These are phyloP conservation scores for Candida boleticola DNA, from an alignment of 805 yeast genomes.

Conservation along the genomic window DNA sequence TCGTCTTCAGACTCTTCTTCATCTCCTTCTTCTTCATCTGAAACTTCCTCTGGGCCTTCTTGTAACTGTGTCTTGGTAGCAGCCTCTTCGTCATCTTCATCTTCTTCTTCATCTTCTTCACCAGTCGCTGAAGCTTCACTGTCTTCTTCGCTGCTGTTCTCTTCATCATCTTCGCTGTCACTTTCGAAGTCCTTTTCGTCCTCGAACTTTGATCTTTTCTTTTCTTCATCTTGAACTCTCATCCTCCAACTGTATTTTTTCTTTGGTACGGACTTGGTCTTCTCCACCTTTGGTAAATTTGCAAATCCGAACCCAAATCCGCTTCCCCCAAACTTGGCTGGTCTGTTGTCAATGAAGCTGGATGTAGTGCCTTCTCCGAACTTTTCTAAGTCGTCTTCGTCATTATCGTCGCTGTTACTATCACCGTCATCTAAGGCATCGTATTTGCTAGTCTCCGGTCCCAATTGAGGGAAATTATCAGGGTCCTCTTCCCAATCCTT, in stretches of 20 bases:
- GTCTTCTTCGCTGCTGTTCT: slow-evolving; percentile 22
- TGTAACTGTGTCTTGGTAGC: no score
- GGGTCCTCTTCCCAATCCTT: slow-evolving; percentile 51
- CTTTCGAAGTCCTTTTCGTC: slow-evolving; percentile 61
- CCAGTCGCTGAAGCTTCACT: slow-evolving; percentile 17
- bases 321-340: slow-evolving; percentile 54
- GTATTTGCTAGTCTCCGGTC: slow-evolving; percentile 25
- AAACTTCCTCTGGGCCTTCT: slow-evolving; percentile 14
- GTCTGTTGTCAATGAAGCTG: slow-evolving; percentile 69
- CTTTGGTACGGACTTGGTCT: slow-evolving; percentile 24
- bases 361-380: slow-evolving; percentile 19
- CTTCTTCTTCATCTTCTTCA: slow-evolving; percentile 13
- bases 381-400: slow-evolving; percentile 14
- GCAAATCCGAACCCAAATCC: slow-evolving; percentile 73
- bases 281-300: slow-evolving; percentile 48
- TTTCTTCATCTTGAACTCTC: slow-evolving; percentile 36
- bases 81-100: slow-evolving; percentile 13
- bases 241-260: slow-evolving; percentile 72
- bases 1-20: slow-evolving; percentile 12
- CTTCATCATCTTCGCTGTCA: slow-evolving; percentile 27
- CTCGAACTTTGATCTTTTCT: slow-evolving; percentile 42
- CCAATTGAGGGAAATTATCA: slow-evolving; percentile 15
- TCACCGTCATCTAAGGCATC: slow-evolving; percentile 16
- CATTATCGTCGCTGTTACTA: slow-evolving; percentile 20
- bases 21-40: slow-evolving; percentile 19